Base-by-base conservation (phyloP, 106 monocot species). In the Iris macrosiphon region DNA sequence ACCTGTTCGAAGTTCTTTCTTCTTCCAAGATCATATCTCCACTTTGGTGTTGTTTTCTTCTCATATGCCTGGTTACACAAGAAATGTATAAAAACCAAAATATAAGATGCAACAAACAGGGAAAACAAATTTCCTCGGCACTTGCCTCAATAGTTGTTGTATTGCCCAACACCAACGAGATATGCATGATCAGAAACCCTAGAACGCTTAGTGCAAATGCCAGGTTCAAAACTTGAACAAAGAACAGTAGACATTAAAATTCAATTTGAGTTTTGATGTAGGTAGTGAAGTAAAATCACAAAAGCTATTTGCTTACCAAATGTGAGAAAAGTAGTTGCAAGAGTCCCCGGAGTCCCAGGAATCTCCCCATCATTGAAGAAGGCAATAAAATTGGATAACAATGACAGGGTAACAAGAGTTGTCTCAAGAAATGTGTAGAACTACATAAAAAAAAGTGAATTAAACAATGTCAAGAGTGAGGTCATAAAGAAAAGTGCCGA, bases 111-210 rank as follows among this genome's bases (percentile, higher is more conserved):
- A 25, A 31, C 31, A 6, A 18, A 52, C 17, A 13, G 6, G n/a
- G n/a, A n/a, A 6, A 28, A 40, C 15, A 0, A 48, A 62, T 43
- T 10, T 7, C 7, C n/a, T 17, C 68, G 57, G 60, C 5, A 63
- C 81, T 71, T 70, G 56, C 98, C 91, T 99, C 98, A 40, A 99
- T 99, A 19, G 98, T 99, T 22, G 98, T 99, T 1, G 98, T 87
- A 61, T 99, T 99, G 41, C 52, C 80, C 29, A 70, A 60, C 29
- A 99, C 91, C 72, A 99, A 65, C 7, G 98, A 91, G 20, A 91
- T 78, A 51, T 99, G 98, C 98, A 99, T 99, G 53, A 99, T 87
- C 64, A 99, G 44, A 63, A 99, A 99, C 33, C 98, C 98, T n/a
- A 99, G 72, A 60, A 99, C 83, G 49, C 98, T 99, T 41, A 99